Evolutionary conservation across 2,329 filamentous ascomycete species (phyloP), one percentile per base, ranked within the genome.

Genomic region (Trichoderma koningiopsis): DNA sequence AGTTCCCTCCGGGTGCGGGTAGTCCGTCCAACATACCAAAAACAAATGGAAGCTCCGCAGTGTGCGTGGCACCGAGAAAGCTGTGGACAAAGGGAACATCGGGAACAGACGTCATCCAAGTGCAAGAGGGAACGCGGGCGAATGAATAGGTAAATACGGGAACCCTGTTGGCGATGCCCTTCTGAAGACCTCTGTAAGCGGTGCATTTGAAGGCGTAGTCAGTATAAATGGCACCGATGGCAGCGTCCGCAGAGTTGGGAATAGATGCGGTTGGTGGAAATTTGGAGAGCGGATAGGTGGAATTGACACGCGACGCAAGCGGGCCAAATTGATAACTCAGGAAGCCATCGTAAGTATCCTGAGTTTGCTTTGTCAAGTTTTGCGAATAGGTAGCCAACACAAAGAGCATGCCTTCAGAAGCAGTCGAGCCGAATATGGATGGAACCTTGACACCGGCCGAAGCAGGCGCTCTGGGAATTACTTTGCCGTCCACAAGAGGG

Each of bases 1-100:
- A 62, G 40, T 52, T 62, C 19, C 59, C 59, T 27, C 59, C 59
- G 16, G 59, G 59, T 2, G 59, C 59, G n/a, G 59, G 59, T 6
- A 62, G 29, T 11, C 59, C 59, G 14, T 62, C 43, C 59, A 62
- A 7, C 5, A 62, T 29, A 5, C 59, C 59, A 52, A 62, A 62
- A 19, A 62, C 43, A 62, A 62, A 62, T 19, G 59, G 59, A 52
- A 62, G 43, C 59, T 62, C 59, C 19, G 59, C 59, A 4, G 59
- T 62, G 29, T 62, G 59, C n/a, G 59, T 62, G 33, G 59, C 59
- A 62, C 59, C 43, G n/a, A 62, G 59, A 62, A 62, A 62, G 59
- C 40, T 22, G 13, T 62, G 43, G 24, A 62, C 43, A 52, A 62
- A 62, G 10, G 59, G 29, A 4, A 22, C 19, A 8, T 52, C 19